phyloP scores from a whole-genome alignment of 441 rosid species.

The Pelargonium cotyledonis region DNA sequence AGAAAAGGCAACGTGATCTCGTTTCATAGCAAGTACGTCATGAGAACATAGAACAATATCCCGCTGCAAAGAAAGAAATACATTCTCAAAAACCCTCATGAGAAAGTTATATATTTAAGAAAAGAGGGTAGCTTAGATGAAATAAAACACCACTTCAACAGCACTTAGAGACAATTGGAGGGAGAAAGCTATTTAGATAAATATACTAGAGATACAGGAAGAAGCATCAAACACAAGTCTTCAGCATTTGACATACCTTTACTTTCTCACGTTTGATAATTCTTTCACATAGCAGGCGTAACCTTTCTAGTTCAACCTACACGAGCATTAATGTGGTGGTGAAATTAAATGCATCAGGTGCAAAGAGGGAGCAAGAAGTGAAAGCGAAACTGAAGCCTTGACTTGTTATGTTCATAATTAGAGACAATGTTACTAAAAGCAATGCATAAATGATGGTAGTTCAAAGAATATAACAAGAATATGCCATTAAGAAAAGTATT shows the following conservation, averaged over 20 bases:
- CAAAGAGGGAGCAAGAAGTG: neutral
- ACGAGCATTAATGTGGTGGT: constrained; percentile 10
- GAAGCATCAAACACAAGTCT: neutral
- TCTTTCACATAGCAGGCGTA: constrained; percentile 96
- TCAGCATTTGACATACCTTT: constrained; percentile 47
- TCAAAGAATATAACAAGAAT: too few species aligned
- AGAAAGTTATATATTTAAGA: neutral
- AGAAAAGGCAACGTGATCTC: constrained; percentile 54
- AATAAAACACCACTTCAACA: too few species aligned
- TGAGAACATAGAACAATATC: constrained; percentile 80
- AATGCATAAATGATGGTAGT: neutral
- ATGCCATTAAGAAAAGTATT: too few species aligned
- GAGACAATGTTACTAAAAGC: neutral
- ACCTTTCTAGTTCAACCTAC: constrained; percentile 86
- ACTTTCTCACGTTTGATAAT: constrained; percentile 87
- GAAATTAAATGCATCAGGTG: neutral
- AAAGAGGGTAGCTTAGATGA: too few species aligned
- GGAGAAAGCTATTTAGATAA: neutral
- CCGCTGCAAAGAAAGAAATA: constrained; percentile 43
- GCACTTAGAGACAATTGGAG: neutral
- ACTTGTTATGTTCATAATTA: neutral
- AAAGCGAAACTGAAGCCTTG: neutral
- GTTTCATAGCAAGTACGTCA: constrained; percentile 65
- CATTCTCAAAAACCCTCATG: neutral
- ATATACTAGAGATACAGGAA: neutral